A percentile compares a stretch with the other conserved stretches of the same genome.
These are phyloP conservation scores for Pontederia crassipes DNA, from an alignment of 176 grass and related monocot genomes.

Conservation along the genomic window DNA sequence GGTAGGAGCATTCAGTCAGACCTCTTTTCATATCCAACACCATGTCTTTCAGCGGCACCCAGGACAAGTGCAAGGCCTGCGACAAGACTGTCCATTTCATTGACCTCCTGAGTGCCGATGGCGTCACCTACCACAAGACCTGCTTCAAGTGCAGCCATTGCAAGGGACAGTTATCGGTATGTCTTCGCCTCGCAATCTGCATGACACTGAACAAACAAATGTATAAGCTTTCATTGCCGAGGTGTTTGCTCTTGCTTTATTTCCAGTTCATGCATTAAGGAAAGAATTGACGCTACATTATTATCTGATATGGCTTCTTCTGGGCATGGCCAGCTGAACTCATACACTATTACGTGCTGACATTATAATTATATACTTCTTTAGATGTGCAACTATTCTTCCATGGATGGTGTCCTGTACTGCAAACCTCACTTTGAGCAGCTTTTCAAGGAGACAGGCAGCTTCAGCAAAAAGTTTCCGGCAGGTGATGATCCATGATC, in stretches of 20 bases:
- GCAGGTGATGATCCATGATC: constrained; percentile 27
- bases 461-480: constrained; percentile 80
- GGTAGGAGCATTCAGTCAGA: neutral
- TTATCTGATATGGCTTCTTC: no score
- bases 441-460: constrained; percentile 93
- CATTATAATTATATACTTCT: neutral
- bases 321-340: no score
- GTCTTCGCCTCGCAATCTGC: neutral
- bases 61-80: constrained; percentile 86
- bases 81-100: constrained; percentile 10
- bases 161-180: constrained; percentile 61
- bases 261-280: neutral
- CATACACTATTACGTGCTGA: no score
- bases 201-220: neutral
- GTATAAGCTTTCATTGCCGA: neutral
- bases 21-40: constrained; percentile 9
- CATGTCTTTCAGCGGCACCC: constrained; percentile 94
- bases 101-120: neutral
- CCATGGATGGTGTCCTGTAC: constrained; percentile 91
- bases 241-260: neutral
- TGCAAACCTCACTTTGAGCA: constrained; percentile 98
- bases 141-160: constrained; percentile 11
- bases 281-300: no score
- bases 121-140: neutral
- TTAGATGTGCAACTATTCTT: constrained; percentile 87